These are phyloP conservation scores for Diplodia corticola DNA, from an alignment of 2,329 filamentous ascomycete genomes.

Conservation along the genomic window DNA sequence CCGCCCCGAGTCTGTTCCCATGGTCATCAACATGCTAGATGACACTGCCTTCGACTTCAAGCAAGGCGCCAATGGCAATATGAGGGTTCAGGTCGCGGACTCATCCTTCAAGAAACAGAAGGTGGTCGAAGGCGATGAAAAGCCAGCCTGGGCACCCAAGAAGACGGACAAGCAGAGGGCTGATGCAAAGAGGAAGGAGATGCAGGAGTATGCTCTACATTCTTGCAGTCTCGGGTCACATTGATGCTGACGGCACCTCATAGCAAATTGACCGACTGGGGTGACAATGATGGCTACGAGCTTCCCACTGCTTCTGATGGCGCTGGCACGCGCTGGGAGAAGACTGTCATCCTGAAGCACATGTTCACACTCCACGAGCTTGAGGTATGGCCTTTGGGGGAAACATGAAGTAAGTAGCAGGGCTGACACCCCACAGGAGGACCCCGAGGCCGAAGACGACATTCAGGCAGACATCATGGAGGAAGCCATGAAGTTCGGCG, in stretches of 20 bases:
- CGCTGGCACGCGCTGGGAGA: constrained; percentile 67
- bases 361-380: constrained; percentile 77
- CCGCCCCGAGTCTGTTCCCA: constrained; percentile 86
- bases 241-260: not conserved
- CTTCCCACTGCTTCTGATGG: constrained; percentile 45
- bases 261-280: constrained; percentile 92
- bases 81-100: constrained; percentile 82
- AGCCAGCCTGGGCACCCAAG: constrained; percentile 43
- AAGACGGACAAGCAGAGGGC: constrained; percentile 76
- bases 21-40: constrained; percentile 78
- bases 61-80: constrained; percentile 55
- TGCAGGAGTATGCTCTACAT: constrained; percentile 60
- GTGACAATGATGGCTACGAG: constrained; percentile 63
- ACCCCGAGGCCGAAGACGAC: constrained; percentile 1
- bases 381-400: not conserved
- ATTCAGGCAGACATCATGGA: constrained; percentile 69
- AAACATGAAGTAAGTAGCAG: not conserved
- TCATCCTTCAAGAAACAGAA: constrained; percentile 87
- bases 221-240: no score
- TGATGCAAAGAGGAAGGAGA: constrained; percentile 82
- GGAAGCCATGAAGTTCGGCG: constrained; percentile 81
- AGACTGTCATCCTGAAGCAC: constrained; percentile 82
- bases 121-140: constrained; percentile 57
- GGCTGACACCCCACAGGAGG: not conserved
- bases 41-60: constrained; percentile 77